Evolutionary conservation across 2,329 filamentous ascomycete genomes (phyloP), one percentile per base, ranked within the genome.

Genomic region (Thermochaetoides dissita): DNA sequence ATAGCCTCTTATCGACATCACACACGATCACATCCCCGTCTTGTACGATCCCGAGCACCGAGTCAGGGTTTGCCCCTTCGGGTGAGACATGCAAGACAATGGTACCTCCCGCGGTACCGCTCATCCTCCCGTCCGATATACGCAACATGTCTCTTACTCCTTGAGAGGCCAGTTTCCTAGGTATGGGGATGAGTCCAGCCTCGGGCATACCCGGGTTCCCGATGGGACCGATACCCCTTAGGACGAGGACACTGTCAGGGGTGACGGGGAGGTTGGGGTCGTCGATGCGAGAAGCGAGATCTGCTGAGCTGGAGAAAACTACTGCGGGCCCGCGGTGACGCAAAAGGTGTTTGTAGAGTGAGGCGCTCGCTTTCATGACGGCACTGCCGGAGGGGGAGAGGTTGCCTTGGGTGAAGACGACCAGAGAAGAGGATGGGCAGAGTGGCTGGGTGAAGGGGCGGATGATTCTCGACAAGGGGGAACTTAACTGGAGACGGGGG

Each of bases 151-250:
- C 91, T 10, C 67, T 71, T 5, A 94, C 71, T 7, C 82, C 82
- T 1, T 77, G 77, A 0, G 81, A 77, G 0, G 83, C 85, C 30
- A 81, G 77, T 39, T 88, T 86, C 55, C 88, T 83, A 10, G 94
- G 77, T 24, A 74, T 73, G 0, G 71, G 71, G 1, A 74, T 63
- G 28, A 74, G 57, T 0, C 71, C 71, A 43, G 91, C 86, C 60
- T 95, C 88, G 1, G 87, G 88, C 88, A 95, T 95, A 9, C 88
- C 88, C 0, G 88, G 88, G 2, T 85, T 86, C 12, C 87, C 87
- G 41, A 91, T 84, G 0, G 87, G 88, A 0, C 88, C 88, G 55
- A 95, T 89, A 47, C 87, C 88, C 49, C 87, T 79, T 28, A 95
- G 78, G 4, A 95, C 78, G 0, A 94, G 68, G 7, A 94, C 86